Evolutionary conservation across 768 basidiomycete genomes (phyloP).

Genomic region (Phaffia australis): DNA sequence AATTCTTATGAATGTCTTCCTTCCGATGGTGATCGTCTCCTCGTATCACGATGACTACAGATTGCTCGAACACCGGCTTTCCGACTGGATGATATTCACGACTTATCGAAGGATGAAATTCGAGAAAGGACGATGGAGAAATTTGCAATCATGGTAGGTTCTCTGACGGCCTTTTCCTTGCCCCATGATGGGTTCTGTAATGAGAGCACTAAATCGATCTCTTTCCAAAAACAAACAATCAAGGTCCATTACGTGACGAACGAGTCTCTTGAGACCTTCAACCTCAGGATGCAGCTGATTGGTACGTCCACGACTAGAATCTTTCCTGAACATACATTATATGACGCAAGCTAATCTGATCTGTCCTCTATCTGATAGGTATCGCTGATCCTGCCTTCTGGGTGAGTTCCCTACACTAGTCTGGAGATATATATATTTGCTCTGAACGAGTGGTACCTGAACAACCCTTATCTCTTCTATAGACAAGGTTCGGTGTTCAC

Average conservation of each 20-base stretch:
- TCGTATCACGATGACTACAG: slow-evolving; percentile 20
- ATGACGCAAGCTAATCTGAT: not conserved
- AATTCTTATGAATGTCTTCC: not conserved
- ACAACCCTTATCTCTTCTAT: no score
- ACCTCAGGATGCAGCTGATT: slow-evolving; percentile 40
- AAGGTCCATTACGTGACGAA: slow-evolving; percentile 40
- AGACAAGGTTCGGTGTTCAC: slow-evolving; percentile 34
- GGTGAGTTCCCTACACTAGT: slow-evolving; percentile 30
- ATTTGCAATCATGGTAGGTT: slow-evolving; percentile 20
- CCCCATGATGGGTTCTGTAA: not conserved
- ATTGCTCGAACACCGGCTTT: slow-evolving; percentile 41
- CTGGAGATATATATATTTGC: not conserved
- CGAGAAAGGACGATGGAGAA: slow-evolving; percentile 42
- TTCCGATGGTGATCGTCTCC: not conserved
- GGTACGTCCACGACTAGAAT: not conserved
- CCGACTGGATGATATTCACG: slow-evolving; percentile 40
- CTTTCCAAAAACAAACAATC: not conserved
- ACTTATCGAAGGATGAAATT: slow-evolving; percentile 38
- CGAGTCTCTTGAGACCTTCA: slow-evolving; percentile 40
- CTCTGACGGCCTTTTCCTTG: not conserved
- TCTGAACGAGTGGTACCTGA: not conserved
- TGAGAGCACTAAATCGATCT: not conserved
- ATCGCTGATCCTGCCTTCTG: slow-evolving; percentile 42
- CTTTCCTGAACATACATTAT: not conserved
- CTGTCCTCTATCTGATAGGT: slow-evolving; percentile 30